Evolutionary conservation across 768 basidiomycete genomes (phyloP).

Genomic region (Rhizopogon roseolus): DNA sequence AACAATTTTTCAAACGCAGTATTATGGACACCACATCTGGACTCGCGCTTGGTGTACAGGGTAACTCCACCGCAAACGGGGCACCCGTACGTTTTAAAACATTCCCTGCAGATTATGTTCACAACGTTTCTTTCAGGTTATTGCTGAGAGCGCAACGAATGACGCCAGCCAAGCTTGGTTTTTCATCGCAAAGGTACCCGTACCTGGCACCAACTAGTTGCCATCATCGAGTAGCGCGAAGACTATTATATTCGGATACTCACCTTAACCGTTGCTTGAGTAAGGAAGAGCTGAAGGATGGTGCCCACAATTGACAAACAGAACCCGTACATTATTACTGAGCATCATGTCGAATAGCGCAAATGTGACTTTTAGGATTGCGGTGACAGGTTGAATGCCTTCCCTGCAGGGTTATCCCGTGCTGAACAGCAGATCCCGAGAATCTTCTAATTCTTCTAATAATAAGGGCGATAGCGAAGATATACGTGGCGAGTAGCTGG

Average conservation of each 20-base stretch:
- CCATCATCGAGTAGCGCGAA: not conserved
- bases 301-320: not conserved
- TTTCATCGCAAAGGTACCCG: conserved; percentile 4
- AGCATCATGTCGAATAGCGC: too few species aligned
- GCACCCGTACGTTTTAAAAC: too few species aligned
- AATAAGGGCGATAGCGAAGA: too few species aligned
- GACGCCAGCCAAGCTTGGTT: conserved; percentile 3
- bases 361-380: too few species aligned
- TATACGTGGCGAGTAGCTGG: too few species aligned
- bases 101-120: not conserved
- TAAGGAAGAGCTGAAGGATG: not conserved
- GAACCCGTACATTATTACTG: too few species aligned
- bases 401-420: too few species aligned
- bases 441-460: too few species aligned
- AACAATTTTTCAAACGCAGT: not conserved
- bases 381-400: too few species aligned
- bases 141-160: not conserved
- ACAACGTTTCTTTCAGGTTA: not conserved
- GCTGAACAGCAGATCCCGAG: too few species aligned
- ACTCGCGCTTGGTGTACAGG: not conserved
- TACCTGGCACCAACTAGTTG: not conserved
- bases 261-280: not conserved
- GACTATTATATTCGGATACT: too few species aligned
- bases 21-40: conserved; percentile 1
- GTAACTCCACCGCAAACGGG: too few species aligned